Base-by-base conservation (phyloP, 2,329 filamentous ascomycete genomes). In the Pseudogymnoascus sp. region DNA sequence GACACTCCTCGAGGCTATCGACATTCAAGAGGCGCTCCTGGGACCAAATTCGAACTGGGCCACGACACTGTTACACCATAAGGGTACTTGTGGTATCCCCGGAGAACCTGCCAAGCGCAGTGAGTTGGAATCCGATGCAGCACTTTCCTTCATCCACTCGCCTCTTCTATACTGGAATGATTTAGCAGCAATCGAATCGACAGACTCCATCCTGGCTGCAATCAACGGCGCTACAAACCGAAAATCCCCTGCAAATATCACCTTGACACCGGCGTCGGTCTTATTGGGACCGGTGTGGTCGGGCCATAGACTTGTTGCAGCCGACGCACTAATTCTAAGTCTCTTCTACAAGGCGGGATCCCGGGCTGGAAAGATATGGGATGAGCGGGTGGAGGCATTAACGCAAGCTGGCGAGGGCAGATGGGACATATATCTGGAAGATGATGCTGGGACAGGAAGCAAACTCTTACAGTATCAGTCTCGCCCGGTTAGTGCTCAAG, bases 161-260 rank as follows among this genome's bases (percentile, higher is more conserved):
- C 79, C 79, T 2, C 68, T 81, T 64, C 76, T 81, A 73, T 81
- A 79, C 68, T 81, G 79, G 79, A 76, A 81, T 67, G 79, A 77
- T 65, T 81, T 70, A 12, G 70, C 70, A 2, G 39, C 61, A 35
- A 71, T 81, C 28, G 73, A 77, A 18, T 64, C 67, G 7, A 79
- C 81, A 67, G 28, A 58, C 5, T 70, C 81, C 63, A 66, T 81
- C 2, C 66, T 81, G 4, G 65, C 67, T 6, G 81, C 79, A 9
- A 77, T 82, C 67, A 80, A 81, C 60, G 67, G 73, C 14, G 73
- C 74, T 30, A 69, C 70, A 6, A 66, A 67, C 5, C 70, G 67
- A 3, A 72, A 72, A 22, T 76, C 79, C 1, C 71, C 73, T 12
- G 71, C 79, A 35, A 79, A 80, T 61, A 68, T 81, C 39, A 78